These are phyloP conservation scores for Thalassiosira livingstoniorum DNA, from an alignment of 352 stramenopile genomes.

Conservation along the genomic window DNA sequence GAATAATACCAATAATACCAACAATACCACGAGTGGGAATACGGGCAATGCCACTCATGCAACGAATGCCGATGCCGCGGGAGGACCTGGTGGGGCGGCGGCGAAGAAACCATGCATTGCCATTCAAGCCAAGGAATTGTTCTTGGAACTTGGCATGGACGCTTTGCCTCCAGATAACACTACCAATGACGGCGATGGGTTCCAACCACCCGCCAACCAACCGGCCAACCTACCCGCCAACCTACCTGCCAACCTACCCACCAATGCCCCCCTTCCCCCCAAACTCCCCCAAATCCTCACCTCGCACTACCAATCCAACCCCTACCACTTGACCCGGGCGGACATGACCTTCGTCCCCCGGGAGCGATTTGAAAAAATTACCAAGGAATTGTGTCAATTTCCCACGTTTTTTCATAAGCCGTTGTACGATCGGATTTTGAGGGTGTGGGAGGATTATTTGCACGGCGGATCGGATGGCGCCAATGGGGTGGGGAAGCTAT, in stretches of 20 bases:
- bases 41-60: conserved; percentile 5
- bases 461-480: too few relatives aligned
- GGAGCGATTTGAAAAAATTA: conserved; percentile 92
- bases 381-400: conserved; percentile 97
- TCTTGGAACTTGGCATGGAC: conserved; percentile 66
- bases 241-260: neutral
- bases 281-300: neutral
- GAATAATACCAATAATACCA: too few relatives aligned
- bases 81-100: neutral
- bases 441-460: conserved; percentile 59
- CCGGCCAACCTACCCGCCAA: neutral
- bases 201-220: neutral
- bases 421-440: conserved; percentile 93
- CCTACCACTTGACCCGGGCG: conserved; percentile 38
- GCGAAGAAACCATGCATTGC: conserved; percentile 44
- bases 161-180: too few relatives aligned
- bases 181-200: too few relatives aligned
- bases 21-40: conserved; percentile 8
- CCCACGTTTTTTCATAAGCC: conserved; percentile 98
- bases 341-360: conserved; percentile 58
- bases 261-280: neutral
- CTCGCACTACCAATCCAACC: neutral
- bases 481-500: too few relatives aligned
- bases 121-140: conserved; percentile 57
- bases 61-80: neutral